A percentile compares a stretch with the other conserved stretches of the same genome.
phyloP scores from a whole-genome alignment of 163 green algal species.

The Picocystis sp. region DNA sequence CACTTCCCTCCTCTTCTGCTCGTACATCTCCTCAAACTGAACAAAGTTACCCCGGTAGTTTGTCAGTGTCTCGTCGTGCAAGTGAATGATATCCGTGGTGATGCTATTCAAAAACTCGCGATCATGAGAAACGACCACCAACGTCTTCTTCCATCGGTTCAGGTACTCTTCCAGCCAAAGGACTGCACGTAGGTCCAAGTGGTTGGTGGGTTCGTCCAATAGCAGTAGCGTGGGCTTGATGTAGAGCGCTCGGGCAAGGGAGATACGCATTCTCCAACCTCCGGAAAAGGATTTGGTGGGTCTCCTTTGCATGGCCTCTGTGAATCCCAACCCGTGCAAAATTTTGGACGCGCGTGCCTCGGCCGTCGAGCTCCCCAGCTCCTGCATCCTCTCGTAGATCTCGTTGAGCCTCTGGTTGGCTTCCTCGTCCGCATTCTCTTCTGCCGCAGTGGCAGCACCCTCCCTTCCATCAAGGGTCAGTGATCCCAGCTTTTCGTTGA shows the following conservation, averaged over 20 bases:
- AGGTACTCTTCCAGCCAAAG: conserved; percentile 97
- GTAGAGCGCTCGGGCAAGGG: conserved; percentile 87
- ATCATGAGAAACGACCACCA: conserved; percentile 96
- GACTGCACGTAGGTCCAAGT: conserved; percentile 85
- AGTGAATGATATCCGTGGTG: conserved; percentile 98
- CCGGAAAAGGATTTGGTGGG: conserved; percentile 71
- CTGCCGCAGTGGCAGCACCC: no score
- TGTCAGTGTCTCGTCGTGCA: conserved; percentile 90
- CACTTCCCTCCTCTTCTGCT: conserved; percentile 26
- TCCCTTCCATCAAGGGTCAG: no score
- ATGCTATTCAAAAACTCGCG: conserved; percentile 92
- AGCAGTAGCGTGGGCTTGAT: conserved; percentile 94
- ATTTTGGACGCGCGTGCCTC: conserved; percentile 92
- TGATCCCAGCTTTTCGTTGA: conserved; percentile 30
- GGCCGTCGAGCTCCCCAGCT: conserved; percentile 59
- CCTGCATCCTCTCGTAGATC: conserved; percentile 72
- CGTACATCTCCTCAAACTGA: conserved; percentile 96
- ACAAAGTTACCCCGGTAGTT: conserved; percentile 75
- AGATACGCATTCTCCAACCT: conserved; percentile 91
- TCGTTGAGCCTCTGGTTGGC: conserved; percentile 41
- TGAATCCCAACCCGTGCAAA: conserved; percentile 91
- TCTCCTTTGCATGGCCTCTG: conserved; percentile 59
- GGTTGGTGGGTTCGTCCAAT: conserved; percentile 98
- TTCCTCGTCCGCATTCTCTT: background rate
- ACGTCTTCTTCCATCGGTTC: conserved; percentile 92